phyloP scores from a whole-genome alignment of 2,329 filamentous ascomycete genomes.

The Trichocomaceae sp. region DNA sequence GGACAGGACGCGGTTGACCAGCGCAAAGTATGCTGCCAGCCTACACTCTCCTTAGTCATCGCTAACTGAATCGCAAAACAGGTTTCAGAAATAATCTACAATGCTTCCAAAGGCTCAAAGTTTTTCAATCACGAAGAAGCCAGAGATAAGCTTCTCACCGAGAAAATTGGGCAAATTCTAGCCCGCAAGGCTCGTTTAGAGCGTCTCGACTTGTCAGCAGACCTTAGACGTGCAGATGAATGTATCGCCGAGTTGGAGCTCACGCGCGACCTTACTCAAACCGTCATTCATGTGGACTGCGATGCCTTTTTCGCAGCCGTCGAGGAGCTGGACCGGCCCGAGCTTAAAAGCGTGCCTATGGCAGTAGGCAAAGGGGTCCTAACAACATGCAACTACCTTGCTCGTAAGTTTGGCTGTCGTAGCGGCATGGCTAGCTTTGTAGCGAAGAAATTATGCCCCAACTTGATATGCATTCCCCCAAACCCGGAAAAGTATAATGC shows the following conservation, averaged over 20 bases:
- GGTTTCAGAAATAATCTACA: conserved; percentile 95
- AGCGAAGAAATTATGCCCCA: conserved; percentile 85
- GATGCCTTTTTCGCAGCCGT: conserved; percentile 97
- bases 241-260: conserved; percentile 73
- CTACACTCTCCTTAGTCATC: not conserved
- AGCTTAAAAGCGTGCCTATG: conserved; percentile 80
- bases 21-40: conserved; percentile 56
- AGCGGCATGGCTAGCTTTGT: conserved; percentile 97
- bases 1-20: conserved; percentile 94
- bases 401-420: conserved; percentile 80
- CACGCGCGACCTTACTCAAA: conserved; percentile 72
- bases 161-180: conserved; percentile 76
- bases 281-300: conserved; percentile 87
- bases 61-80: conserved; percentile 24
- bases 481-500: conserved; percentile 88
- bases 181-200: conserved; percentile 69
- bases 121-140: conserved; percentile 88
- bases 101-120: conserved; percentile 91
- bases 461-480: conserved; percentile 71
- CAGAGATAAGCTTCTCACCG: conserved; percentile 72
- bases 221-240: conserved; percentile 71
- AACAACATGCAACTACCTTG: conserved; percentile 78
- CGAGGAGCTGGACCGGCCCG: conserved; percentile 75
- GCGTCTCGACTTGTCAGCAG: conserved; percentile 63
- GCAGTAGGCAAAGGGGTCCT: conserved; percentile 73